Evolutionary conservation across 2,329 filamentous ascomycete genomes (phyloP).

Genomic region (Aspergillus sp.): DNA sequence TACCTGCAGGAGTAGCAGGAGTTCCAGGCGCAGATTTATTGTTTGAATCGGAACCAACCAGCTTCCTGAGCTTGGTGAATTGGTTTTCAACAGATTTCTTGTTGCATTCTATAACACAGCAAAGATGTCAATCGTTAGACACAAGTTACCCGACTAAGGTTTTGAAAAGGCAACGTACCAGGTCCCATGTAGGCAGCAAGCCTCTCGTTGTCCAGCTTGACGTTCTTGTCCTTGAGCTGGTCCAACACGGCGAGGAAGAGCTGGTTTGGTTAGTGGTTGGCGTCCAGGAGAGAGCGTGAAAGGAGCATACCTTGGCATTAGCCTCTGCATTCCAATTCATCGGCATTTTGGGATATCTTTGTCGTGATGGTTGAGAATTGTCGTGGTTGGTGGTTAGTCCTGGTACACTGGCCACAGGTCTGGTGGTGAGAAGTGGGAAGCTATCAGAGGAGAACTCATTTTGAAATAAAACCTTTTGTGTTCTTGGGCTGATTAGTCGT

Average conservation of each 20-base stretch:
- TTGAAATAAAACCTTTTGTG: not conserved
- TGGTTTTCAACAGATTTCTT: slow-evolving; percentile 6
- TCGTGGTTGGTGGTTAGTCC: not conserved
- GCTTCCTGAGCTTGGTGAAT: slow-evolving; percentile 3
- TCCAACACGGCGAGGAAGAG: slow-evolving; percentile 14
- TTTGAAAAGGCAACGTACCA: slow-evolving; percentile 1
- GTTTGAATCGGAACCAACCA: not conserved
- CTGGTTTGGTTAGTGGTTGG: not conserved
- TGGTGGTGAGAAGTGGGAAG: not conserved
- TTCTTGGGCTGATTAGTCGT: not conserved
- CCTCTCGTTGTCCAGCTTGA: slow-evolving; percentile 12
- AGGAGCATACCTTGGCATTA: slow-evolving; percentile 10
- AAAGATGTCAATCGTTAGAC: not conserved
- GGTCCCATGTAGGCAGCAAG: slow-evolving; percentile 12
- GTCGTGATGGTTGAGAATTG: not conserved
- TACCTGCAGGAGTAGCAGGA: not conserved
- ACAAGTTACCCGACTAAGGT: not conserved
- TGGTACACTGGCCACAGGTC: not conserved
- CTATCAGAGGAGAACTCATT: not conserved
- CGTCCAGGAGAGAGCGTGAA: not conserved
- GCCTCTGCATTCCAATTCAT: slow-evolving; percentile 14
- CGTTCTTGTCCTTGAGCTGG: slow-evolving; percentile 1
- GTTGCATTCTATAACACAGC: slow-evolving; percentile 1
- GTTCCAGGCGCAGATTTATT: not conserved
- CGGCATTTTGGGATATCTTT: not conserved